Evolutionary conservation across 345 rosid genomes (phyloP).

Genomic region (Draba incana): DNA sequence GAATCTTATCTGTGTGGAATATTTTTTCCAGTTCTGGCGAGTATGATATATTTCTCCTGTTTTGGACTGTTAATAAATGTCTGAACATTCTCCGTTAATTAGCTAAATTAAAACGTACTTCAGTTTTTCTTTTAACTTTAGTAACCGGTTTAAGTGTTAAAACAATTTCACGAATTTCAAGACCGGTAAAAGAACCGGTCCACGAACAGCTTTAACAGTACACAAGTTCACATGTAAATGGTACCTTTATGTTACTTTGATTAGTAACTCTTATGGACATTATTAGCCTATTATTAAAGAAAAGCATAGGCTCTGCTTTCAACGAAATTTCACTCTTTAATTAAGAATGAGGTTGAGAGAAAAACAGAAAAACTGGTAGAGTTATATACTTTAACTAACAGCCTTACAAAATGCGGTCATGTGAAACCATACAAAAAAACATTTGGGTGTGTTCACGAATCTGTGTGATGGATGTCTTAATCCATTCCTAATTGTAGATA

Average conservation of each 20-base stretch:
- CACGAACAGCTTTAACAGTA: slow-evolving; percentile 41
- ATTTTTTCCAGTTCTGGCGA: neutral
- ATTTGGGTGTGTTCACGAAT: neutral
- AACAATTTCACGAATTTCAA: slow-evolving; percentile 29
- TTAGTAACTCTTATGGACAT: slow-evolving; percentile 36
- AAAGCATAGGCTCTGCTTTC: slow-evolving; percentile 33
- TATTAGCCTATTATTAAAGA: slow-evolving; percentile 37
- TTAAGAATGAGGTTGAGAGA: slow-evolving; percentile 21
- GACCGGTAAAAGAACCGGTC: slow-evolving; percentile 36
- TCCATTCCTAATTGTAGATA: slow-evolving; percentile 26
- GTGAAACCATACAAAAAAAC: slow-evolving; percentile 11
- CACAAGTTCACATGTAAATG: slow-evolving; percentile 37
- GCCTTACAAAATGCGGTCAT: slow-evolving; percentile 27
- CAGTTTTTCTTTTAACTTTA: too few species aligned
- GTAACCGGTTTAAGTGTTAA: slow-evolving; percentile 19
- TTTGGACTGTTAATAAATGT: neutral
- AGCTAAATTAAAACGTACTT: too few species aligned
- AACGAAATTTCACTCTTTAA: slow-evolving; percentile 23
- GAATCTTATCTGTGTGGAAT: neutral
- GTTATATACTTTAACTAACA: slow-evolving; percentile 31
- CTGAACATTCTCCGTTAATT: neutral
- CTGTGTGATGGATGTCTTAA: slow-evolving; percentile 31
- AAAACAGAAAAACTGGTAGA: slow-evolving; percentile 11
- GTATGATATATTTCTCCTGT: neutral
- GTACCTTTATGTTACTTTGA: slow-evolving; percentile 37